Conservation (phyloP, 2,329 filamentous ascomycete genomes). For the Ambrosiella beaveri region DNA sequence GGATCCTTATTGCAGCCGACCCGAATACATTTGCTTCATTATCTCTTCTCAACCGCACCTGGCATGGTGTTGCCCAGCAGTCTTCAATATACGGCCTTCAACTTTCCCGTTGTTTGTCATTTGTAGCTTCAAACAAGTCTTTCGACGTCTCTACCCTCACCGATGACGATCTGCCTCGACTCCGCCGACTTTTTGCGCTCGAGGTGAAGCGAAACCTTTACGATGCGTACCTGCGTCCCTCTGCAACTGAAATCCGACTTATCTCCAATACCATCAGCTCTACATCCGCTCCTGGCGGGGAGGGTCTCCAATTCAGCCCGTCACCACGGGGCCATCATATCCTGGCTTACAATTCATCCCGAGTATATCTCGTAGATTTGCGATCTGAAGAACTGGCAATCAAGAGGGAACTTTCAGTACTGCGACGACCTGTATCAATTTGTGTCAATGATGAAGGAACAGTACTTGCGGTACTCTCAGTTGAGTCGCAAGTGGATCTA, state of each 20-base stretch:
- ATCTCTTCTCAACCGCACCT: slow-evolving; percentile 46
- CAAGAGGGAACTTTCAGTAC: slow-evolving; percentile 62
- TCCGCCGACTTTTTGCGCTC: slow-evolving; percentile 49
- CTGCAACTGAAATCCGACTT: slow-evolving; percentile 55
- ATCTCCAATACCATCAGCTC: slow-evolving; percentile 74
- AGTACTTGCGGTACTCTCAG: slow-evolving; percentile 62
- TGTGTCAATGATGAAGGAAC: slow-evolving; percentile 66
- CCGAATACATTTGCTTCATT: slow-evolving; percentile 51
- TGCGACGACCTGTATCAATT: slow-evolving; percentile 55
- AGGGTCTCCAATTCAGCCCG: slow-evolving; percentile 70
- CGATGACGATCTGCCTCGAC: slow-evolving; percentile 35
- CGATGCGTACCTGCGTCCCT: slow-evolving; percentile 55
- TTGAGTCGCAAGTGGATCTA: slow-evolving; percentile 70
- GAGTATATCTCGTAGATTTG: slow-evolving; percentile 64
- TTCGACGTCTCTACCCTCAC: slow-evolving; percentile 21
- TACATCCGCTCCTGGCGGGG: slow-evolving; percentile 64
- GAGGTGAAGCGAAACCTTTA: slow-evolving; percentile 65
- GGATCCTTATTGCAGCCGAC: slow-evolving; percentile 43
- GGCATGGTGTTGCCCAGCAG: slow-evolving; percentile 46
- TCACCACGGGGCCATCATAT: slow-evolving; percentile 60
- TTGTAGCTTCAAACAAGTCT: slow-evolving; percentile 31
- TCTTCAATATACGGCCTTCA: slow-evolving; percentile 46
- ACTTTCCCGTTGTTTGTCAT: slow-evolving; percentile 43
- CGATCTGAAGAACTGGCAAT: slow-evolving; percentile 42
- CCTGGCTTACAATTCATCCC: slow-evolving; percentile 69